Evolutionary conservation across 2,329 filamentous ascomycete genomes (phyloP).

Genomic region (Pseudogymnoascus sp.): DNA sequence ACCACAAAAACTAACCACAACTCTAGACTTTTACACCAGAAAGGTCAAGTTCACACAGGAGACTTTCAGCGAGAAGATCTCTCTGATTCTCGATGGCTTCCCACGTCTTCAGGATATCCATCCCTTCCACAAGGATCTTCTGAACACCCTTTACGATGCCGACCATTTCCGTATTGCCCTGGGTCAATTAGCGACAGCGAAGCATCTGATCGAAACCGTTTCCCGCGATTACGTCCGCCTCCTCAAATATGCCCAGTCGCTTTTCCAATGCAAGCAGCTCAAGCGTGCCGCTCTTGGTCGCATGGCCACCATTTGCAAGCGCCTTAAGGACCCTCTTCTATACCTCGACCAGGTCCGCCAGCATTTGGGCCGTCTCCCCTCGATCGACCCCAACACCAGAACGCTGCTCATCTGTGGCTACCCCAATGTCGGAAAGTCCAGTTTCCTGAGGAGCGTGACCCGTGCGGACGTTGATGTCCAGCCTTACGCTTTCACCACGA

Average conservation of each 20-base stretch:
- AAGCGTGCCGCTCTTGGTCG: slow-evolving; percentile 93
- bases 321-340: slow-evolving; percentile 85
- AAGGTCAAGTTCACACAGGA: slow-evolving; percentile 99
- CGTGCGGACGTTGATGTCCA: slow-evolving; percentile 94
- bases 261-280: slow-evolving; percentile 98
- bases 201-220: slow-evolving; percentile 93
- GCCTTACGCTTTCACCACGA: slow-evolving; percentile 97
- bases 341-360: slow-evolving; percentile 96
- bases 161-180: slow-evolving; percentile 97
- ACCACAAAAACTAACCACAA: slow-evolving; percentile 17
- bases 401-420: slow-evolving; percentile 96
- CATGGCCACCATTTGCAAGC: slow-evolving; percentile 95
- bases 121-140: slow-evolving; percentile 75
- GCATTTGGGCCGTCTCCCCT: slow-evolving; percentile 91
- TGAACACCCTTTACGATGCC: slow-evolving; percentile 98
- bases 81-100: slow-evolving; percentile 84
- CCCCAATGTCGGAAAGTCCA: slow-evolving; percentile 95
- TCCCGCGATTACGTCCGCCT: slow-evolving; percentile 93
- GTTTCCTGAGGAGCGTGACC: slow-evolving; percentile 86
- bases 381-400: slow-evolving; percentile 96
- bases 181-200: slow-evolving; percentile 90
- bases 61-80: slow-evolving; percentile 91
- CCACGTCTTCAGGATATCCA: slow-evolving; percentile 90
- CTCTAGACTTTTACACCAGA: slow-evolving; percentile 77
- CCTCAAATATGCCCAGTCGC: slow-evolving; percentile 89